These are phyloP conservation scores for Pseudozyma sp. DNA, from an alignment of 1,284 basidiomycete species.

Conservation along the genomic window DNA sequence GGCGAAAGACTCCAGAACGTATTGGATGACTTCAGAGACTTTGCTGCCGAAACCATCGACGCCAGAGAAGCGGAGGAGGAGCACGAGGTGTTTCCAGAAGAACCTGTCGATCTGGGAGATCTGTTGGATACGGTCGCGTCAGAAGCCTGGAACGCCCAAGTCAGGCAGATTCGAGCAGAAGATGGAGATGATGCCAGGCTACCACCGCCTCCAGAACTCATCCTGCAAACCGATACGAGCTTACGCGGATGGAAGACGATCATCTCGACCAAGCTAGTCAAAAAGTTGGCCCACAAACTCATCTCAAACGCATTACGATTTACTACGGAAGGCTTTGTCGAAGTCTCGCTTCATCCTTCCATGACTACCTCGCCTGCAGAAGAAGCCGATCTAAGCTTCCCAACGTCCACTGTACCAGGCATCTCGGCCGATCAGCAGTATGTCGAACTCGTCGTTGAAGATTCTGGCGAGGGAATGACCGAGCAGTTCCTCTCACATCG, in stretches of 20 bases:
- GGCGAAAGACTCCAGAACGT: constrained; percentile 40
- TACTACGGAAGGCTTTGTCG: constrained; percentile 52
- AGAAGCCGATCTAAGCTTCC: constrained; percentile 15
- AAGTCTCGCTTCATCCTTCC: constrained; percentile 43
- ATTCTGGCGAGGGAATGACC: constrained; percentile 57
- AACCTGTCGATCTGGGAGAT: constrained; percentile 43
- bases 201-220: constrained; percentile 57
- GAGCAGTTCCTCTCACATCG: constrained; percentile 49
- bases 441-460: constrained; percentile 48
- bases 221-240: constrained; percentile 49
- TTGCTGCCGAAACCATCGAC: constrained; percentile 42
- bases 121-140: constrained; percentile 42
- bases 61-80: constrained; percentile 37
- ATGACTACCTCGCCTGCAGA: constrained; percentile 10
- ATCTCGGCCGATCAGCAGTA: constrained; percentile 12
- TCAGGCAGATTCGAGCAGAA: constrained; percentile 48
- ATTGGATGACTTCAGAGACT: constrained; percentile 46
- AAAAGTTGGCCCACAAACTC: constrained; percentile 47
- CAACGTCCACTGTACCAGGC: not conserved
- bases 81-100: constrained; percentile 29
- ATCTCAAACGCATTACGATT: constrained; percentile 56
- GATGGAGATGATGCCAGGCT: constrained; percentile 48
- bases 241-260: constrained; percentile 48
- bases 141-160: constrained; percentile 43
- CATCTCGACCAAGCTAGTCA: constrained; percentile 28